Evolutionary conservation across 1,284 basidiomycete species (phyloP).

Genomic region (Caloboletus firmus): DNA sequence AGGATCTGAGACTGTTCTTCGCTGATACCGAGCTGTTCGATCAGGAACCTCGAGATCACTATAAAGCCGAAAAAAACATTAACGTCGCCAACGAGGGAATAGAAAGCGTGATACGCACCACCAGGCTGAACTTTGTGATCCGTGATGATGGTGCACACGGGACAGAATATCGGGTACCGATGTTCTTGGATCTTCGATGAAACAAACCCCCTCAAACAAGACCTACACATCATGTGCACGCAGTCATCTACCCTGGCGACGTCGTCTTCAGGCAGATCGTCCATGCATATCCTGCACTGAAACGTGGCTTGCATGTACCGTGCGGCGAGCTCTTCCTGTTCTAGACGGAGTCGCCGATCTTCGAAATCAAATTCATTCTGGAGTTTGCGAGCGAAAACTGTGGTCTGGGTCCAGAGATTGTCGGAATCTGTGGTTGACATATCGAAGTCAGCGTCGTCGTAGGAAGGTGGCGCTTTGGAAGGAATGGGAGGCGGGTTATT

Average conservation of each 20-base stretch:
- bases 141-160: slow-evolving; percentile 44
- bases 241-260: slow-evolving; percentile 49
- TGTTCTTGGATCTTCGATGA: slow-evolving; percentile 50
- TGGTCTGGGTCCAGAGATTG: slow-evolving; percentile 11
- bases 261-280: slow-evolving; percentile 46
- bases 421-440: slow-evolving; percentile 4
- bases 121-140: slow-evolving; percentile 34
- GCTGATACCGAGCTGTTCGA: slow-evolving; percentile 50
- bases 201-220: slow-evolving; percentile 50
- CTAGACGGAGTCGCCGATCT: slow-evolving; percentile 39
- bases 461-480: slow-evolving; percentile 5
- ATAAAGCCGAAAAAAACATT: not conserved
- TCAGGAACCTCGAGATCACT: slow-evolving; percentile 45
- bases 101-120: slow-evolving; percentile 33
- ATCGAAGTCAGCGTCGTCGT: slow-evolving; percentile 12
- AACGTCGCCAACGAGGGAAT: not conserved
- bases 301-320: slow-evolving; percentile 35
- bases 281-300: slow-evolving; percentile 59
- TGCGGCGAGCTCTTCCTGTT: slow-evolving; percentile 39
- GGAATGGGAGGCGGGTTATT: slow-evolving; percentile 30
- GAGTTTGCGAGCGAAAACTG: slow-evolving; percentile 28
- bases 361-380: slow-evolving; percentile 51
- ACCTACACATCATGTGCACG: slow-evolving; percentile 55
- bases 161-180: slow-evolving; percentile 62
- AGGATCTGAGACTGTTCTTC: slow-evolving; percentile 48